Base-by-base conservation (phyloP, 192 early-diverging fungal species). In the Borealophlyctis nickersoniae region DNA sequence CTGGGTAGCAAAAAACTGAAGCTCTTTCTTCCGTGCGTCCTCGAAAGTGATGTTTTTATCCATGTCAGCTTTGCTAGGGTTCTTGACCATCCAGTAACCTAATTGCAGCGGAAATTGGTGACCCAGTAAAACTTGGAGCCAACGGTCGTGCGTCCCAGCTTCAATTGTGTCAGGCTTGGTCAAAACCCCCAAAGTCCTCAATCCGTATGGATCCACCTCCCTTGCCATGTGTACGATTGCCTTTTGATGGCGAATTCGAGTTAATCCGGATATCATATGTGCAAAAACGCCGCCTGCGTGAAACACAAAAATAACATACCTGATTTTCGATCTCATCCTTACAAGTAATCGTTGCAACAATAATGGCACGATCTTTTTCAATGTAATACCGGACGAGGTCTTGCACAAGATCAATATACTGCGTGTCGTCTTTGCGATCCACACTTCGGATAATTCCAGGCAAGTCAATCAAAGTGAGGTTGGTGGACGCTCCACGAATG, bases 81-180 rank as follows among this genome's bases (percentile, higher is more conserved):
- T 74, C 56, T 73, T 79, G 24, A 83, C 78, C 68, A 80, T 73
- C 62, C 73, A 83, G 50, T 83, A 83, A 2, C 81, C 81, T 9
- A 81, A 66, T 24, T 73, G 70, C 9, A 83, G 73, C 26, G 53
- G 29, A 52, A 81, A 79, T 14, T 71, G 57, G 35, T 83, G 69
- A 13, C 80, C 81, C 14, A 76, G 52, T 33, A 84, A 56, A 33
- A 83, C 74, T 49, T 65, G 70, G 16, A 82, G 36, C 80, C 81
- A 84, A 2, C 66, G 55, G 24, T 84, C 73, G 51, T 81, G 75
- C 2, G 75, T 80, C 11, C 72, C 83, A 3, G 62, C 33, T 62
- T 85, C 83, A 27, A 85, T 83, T 3, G 78, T 82, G 57, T 86
- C 83, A 22, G 83, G 82, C 58, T 85, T 85, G 14, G 83, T 86